Evolutionary conservation across 1,284 basidiomycete genomes (phyloP).

Genomic region (Cerrena zonata): DNA sequence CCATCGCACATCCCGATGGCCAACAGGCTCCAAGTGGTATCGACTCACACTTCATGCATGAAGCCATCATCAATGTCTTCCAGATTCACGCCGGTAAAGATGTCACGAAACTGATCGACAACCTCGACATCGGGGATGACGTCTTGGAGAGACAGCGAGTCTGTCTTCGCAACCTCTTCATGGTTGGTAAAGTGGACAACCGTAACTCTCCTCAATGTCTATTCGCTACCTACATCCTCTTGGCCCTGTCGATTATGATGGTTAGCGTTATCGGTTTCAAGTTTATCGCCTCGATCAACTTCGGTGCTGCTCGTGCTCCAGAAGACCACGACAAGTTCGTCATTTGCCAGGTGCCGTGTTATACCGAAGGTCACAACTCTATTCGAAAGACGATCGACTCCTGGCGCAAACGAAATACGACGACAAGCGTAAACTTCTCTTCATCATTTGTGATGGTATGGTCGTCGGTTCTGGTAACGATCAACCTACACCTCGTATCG

Average conservation of each 20-base stretch:
- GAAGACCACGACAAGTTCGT: constrained; percentile 99
- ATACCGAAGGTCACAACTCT: constrained; percentile 89
- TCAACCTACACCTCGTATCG: constrained; percentile 85
- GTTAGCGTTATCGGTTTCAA: constrained; percentile 96
- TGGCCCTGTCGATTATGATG: constrained; percentile 89
- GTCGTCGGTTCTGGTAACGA: constrained; percentile 96
- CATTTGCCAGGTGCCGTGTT: constrained; percentile 97
- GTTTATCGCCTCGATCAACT: constrained; percentile 91
- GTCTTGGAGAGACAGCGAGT: constrained; percentile 75
- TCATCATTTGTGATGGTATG: constrained; percentile 97
- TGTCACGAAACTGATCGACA: constrained; percentile 75
- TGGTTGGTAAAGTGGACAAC: constrained; percentile 87
- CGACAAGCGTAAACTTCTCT: constrained; percentile 92
- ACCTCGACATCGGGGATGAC: constrained; percentile 59
- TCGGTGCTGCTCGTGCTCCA: constrained; percentile 76
- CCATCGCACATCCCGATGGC: constrained; percentile 53
- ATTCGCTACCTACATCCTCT: constrained; percentile 88
- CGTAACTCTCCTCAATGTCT: constrained; percentile 87
- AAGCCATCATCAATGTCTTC: constrained; percentile 75
- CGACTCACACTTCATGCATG: constrained; percentile 77
- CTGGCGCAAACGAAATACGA: constrained; percentile 92
- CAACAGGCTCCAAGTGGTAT: constrained; percentile 54
- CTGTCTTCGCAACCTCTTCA: constrained; percentile 89
- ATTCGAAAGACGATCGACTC: constrained; percentile 91
- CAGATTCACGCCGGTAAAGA: constrained; percentile 77